These are phyloP conservation scores for Chalara sp. DNA, from an alignment of 2,329 filamentous ascomycete species.

Conservation along the genomic window DNA sequence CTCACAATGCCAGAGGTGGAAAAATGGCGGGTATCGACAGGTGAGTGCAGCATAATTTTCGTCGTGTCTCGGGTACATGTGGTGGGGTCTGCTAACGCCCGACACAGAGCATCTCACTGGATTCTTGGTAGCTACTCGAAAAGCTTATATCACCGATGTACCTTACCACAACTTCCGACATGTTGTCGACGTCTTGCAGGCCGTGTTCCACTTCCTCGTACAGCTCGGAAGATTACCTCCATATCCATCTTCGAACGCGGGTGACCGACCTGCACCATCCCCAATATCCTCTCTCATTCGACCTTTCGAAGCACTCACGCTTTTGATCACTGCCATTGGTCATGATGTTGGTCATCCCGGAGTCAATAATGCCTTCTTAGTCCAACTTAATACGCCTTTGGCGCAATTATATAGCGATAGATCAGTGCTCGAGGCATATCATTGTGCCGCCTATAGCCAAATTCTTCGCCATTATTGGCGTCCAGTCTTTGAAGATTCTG, in stretches of 20 bases:
- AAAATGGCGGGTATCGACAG: conserved; percentile 70
- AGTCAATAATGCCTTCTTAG: conserved; percentile 94
- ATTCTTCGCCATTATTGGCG: conserved; percentile 93
- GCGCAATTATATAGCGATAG: conserved; percentile 96
- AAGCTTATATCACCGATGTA: conserved; percentile 94
- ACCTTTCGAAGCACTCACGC: conserved; percentile 80
- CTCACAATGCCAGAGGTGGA: conserved; percentile 75
- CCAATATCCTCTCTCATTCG: conserved; percentile 69
- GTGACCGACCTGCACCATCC: conserved; percentile 35
- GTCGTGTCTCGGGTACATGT: conserved; percentile 19
- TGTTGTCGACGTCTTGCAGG: conserved; percentile 92
- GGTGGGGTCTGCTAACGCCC: conserved; percentile 33
- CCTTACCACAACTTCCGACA: conserved; percentile 98
- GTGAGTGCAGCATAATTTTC: conserved; percentile 40
- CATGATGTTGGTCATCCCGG: conserved; percentile 97
- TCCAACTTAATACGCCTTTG: conserved; percentile 84
- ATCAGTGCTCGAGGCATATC: conserved; percentile 93
- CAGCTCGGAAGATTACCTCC: conserved; percentile 68
- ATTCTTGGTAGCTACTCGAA: conserved; percentile 81
- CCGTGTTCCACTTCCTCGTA: conserved; percentile 83
- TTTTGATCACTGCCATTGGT: conserved; percentile 92
- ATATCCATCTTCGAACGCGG: conserved; percentile 40
- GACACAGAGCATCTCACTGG: conserved; percentile 67
- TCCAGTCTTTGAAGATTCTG: conserved; percentile 66
- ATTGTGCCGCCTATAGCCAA: conserved; percentile 94